Base-by-base conservation (phyloP, 139 green algal species). In the Dunaliella primolecta region DNA sequence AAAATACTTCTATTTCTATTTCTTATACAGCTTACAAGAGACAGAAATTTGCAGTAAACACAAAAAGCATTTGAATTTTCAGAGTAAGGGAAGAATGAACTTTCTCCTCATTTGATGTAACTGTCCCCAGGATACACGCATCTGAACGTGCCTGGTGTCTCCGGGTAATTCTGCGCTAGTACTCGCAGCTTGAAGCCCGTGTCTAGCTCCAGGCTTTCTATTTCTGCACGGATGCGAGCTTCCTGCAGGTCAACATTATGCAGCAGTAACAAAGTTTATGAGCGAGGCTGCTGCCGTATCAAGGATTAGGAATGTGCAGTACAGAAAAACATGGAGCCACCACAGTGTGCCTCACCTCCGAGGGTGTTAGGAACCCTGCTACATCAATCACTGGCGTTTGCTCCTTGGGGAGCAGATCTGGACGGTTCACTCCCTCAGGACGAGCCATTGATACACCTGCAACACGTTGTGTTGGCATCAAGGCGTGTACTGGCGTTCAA, bases 121-220 rank as follows among this genome's bases (percentile, higher is more conserved):
- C n/a, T n/a, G n/a, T n/a, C n/a, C n/a, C n/a, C n/a, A n/a, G n/a
- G n/a, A n/a, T n/a, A n/a, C n/a, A n/a, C n/a, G n/a, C n/a, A n/a
- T n/a, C n/a, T n/a, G 30, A 7, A 78, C 72, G 3, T 78, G 92
- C 95, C 94, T 64, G 96, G 96, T 15, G 96, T 99, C 33, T 99
- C 91, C 0, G 97, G 97, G 88, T 99, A 99, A 90, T 97, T 99
- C 82, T 99, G 97, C 0, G 96, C 95, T 57, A 99, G 92, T 75
- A 99, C 91, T 0, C 97, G 88, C 78, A 99, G 89, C 89, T 97
- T 98, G 79, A 98, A 92, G 23, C 97, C 97, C 1, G 95, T 98
- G 89, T 99, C 96, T 24, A 84, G 32, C 88, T 99, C 95, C 36
- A 99, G 77, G 1, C 77, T 81, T 29, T 91, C 77, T 7, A 98